Conservation (phyloP, 2,329 filamentous ascomycete species). For the Hypoxylon sp. region DNA sequence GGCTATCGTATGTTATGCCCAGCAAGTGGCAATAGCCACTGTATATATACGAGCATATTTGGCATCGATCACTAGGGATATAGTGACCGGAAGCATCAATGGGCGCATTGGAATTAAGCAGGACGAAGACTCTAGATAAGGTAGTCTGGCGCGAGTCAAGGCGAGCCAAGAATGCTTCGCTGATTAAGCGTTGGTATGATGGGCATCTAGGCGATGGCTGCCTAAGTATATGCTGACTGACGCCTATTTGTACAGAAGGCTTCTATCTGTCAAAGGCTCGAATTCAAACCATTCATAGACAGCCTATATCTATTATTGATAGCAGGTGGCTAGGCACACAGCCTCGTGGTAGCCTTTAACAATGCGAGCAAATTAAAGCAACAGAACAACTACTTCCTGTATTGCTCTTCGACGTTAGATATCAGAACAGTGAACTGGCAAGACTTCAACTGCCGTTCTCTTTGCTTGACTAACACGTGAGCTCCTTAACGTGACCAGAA, state of each 20-base stretch:
- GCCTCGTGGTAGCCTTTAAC: neutral
- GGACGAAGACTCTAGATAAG: neutral
- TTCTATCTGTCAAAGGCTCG: neutral
- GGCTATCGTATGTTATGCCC: constrained; percentile 6
- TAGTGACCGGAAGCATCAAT: constrained; percentile 25
- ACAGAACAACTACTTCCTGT: neutral
- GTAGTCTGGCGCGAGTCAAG: neutral
- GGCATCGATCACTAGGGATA: constrained; percentile 13
- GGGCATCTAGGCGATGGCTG: neutral
- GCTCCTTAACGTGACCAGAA: neutral
- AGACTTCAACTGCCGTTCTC: neutral
- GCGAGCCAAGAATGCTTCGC: neutral
- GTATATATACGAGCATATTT: constrained; percentile 21
- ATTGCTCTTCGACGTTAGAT: neutral
- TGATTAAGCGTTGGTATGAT: neutral
- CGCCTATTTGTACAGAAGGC: constrained; percentile 1
- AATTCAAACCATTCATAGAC: constrained; percentile 1
- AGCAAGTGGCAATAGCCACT: constrained; percentile 7
- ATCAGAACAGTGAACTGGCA: neutral
- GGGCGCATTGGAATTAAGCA: constrained; percentile 24
- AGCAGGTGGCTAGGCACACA: neutral
- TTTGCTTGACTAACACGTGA: neutral
- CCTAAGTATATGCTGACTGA: neutral
- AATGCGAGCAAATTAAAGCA: neutral
- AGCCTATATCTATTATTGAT: neutral